Conservation (phyloP, 768 basidiomycete species). For the Lactarius trivialis region DNA sequence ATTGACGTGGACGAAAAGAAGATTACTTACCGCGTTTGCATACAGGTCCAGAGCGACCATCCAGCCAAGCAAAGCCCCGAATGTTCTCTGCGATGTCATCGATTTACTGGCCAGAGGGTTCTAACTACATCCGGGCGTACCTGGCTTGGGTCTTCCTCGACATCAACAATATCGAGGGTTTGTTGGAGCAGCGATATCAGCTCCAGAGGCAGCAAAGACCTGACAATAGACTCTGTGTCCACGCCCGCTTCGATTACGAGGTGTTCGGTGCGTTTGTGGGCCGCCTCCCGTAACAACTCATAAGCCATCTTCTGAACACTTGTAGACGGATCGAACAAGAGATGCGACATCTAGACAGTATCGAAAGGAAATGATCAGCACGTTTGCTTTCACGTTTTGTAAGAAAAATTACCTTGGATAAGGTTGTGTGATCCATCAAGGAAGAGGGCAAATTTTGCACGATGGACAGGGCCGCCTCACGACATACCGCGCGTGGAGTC, state of each 20-base stretch:
- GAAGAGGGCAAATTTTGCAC: slow-evolving; percentile 59
- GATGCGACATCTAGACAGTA: slow-evolving; percentile 79
- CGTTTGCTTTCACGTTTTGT: neutral
- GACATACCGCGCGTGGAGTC: slow-evolving; percentile 57
- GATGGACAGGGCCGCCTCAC: slow-evolving; percentile 61
- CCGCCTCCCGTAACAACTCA: slow-evolving; percentile 59
- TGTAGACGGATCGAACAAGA: slow-evolving; percentile 56
- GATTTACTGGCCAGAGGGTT: neutral
- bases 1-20: neutral
- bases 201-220: slow-evolving; percentile 56
- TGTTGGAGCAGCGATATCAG: slow-evolving; percentile 57
- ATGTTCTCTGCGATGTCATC: slow-evolving; percentile 34
- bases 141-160: slow-evolving; percentile 34
- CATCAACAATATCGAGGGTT: slow-evolving; percentile 34
- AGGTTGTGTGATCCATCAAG: slow-evolving; percentile 54
- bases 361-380: slow-evolving; percentile 1
- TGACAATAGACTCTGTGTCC: slow-evolving; percentile 52
- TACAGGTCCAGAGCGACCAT: slow-evolving; percentile 87
- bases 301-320: slow-evolving; percentile 77
- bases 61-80: slow-evolving; percentile 78
- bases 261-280: slow-evolving; percentile 69
- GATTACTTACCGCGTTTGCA: slow-evolving; percentile 61
- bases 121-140: neutral
- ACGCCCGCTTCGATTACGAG: slow-evolving; percentile 85
- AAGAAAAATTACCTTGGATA: slow-evolving; percentile 47